Base-by-base conservation (phyloP, 768 basidiomycete genomes). In the Suillus variegatus region DNA sequence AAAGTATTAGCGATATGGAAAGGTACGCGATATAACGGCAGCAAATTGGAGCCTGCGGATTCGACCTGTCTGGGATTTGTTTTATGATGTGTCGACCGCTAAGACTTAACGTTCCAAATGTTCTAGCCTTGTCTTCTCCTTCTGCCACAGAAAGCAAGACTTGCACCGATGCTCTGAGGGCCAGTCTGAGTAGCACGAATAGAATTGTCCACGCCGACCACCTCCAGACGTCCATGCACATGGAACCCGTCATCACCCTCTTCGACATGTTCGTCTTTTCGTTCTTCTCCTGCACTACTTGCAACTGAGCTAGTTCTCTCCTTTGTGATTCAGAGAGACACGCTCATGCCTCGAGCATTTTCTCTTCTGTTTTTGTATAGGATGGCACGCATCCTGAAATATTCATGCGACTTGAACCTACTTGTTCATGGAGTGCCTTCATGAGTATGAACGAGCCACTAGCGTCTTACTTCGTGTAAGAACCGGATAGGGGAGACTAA, bases 31-130 rank as follows among this genome's bases (percentile, higher is more conserved):
- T 47, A 22, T 2, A 22, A 47, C 12, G n/a, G 13, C 10, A n/a
- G 80, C 90, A 70, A 73, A 94, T 94, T 98, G 92, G 81, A 98
- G 99, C 6, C 95, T 95, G 22, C 83, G 81, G 64, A 97, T 87
- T 7, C 94, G 88, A 5, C 96, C 96, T 55, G 88, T 81, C 40
- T 88, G 86, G 82, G 2, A 98, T 94, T 60, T 88, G 72, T 91
- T 93, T 73, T 94, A 92, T 2, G 92, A 92, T 28, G 85, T 88
- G 72, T 84, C 95, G 35, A 91, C 90, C 4, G 91, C 90, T 71
- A 52, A 52, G 8, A 52, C 28, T 52, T 18, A 89, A 10, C 4
- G 16, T 28, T 28, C 96, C 89, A 4, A 88, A 93, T 0, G 94
- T 88, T 75, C 83, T 94, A 0, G 96, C 96, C 73, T 99, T 96